A percentile compares a stretch with the other conserved stretches of the same genome.
These are phyloP conservation scores for Stachybotrys elegans DNA, from an alignment of 2,329 filamentous ascomycete species.

Conservation along the genomic window DNA sequence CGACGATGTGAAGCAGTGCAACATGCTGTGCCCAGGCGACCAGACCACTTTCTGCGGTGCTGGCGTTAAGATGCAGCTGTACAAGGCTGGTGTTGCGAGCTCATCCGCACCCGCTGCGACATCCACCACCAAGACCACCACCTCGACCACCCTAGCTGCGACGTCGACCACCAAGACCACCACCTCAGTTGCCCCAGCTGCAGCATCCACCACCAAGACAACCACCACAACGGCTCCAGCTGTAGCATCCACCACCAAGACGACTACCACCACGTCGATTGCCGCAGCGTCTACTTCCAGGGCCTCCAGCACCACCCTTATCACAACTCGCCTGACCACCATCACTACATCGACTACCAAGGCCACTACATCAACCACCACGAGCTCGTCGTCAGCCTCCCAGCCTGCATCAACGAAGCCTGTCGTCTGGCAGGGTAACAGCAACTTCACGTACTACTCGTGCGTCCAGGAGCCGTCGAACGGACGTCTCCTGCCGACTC, in stretches of 20 bases:
- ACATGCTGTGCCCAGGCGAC: conserved; percentile 19
- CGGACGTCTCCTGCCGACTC: conserved; percentile 23
- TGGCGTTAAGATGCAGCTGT: conserved; percentile 11
- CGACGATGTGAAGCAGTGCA: conserved; percentile 15
- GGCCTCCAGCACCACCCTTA: not conserved
- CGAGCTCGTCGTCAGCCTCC: conserved; percentile 5
- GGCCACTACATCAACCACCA: conserved; percentile 2
- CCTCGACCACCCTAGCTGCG: not conserved
- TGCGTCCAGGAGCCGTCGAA: conserved; percentile 27
- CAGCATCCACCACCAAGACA: not conserved
- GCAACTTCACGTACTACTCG: conserved; percentile 31
- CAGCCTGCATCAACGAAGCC: conserved; percentile 19
- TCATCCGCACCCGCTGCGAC: not conserved
- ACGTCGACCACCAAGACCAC: conserved; percentile 5
- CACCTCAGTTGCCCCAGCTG: conserved; percentile 3
- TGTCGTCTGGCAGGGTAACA: conserved; percentile 24
- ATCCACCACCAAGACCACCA: not conserved
- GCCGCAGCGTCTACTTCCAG: not conserved
- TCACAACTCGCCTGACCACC: not conserved
- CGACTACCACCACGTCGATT: conserved; percentile 1
- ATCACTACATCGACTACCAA: conserved; percentile 3
- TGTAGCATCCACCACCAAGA: conserved; percentile 3
- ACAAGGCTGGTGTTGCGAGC: not conserved
- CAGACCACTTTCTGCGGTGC: conserved; percentile 17
- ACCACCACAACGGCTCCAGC: conserved; percentile 4